Evolutionary conservation across 371 early-diverging fungal genomes (phyloP).

Genomic region (Mortierella sp.): DNA sequence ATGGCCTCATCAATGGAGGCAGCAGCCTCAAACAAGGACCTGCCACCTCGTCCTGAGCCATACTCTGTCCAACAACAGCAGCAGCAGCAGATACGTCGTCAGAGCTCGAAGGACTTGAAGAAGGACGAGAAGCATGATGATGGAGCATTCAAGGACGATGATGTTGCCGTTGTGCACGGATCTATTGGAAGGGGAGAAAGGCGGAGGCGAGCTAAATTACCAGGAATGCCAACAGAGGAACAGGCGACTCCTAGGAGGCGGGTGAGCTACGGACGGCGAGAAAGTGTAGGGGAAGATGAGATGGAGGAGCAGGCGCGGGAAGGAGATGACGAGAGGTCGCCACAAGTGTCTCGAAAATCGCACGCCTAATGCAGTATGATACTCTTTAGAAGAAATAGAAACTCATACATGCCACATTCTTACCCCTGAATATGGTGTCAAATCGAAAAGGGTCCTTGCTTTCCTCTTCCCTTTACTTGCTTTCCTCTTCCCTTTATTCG

Average conservation of each 20-base stretch:
- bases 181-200: slow-evolving; percentile 11
- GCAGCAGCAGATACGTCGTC: background rate
- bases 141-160: slow-evolving; percentile 2
- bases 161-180: slow-evolving; percentile 15
- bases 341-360: slow-evolving; percentile 18
- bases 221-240: slow-evolving; percentile 18
- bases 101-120: background rate
- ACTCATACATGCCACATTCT: background rate
- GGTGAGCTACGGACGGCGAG: slow-evolving; percentile 21
- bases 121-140: slow-evolving; percentile 4
- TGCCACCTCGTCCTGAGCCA: slow-evolving; percentile 7
- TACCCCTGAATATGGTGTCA: background rate
- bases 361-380: background rate
- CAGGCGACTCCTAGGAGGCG: slow-evolving; percentile 18
- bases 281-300: slow-evolving; percentile 4
- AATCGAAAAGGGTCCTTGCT: background rate
- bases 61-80: background rate
- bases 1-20: background rate
- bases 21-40: background rate
- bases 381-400: background rate
- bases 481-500: background rate
- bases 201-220: slow-evolving; percentile 19
- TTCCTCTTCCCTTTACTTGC: background rate
- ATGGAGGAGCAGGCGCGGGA: slow-evolving; percentile 20
- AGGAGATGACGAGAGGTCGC: slow-evolving; percentile 45